These are phyloP conservation scores for Globisporangium nagaii DNA, from an alignment of 352 stramenopile genomes.

Conservation along the genomic window DNA sequence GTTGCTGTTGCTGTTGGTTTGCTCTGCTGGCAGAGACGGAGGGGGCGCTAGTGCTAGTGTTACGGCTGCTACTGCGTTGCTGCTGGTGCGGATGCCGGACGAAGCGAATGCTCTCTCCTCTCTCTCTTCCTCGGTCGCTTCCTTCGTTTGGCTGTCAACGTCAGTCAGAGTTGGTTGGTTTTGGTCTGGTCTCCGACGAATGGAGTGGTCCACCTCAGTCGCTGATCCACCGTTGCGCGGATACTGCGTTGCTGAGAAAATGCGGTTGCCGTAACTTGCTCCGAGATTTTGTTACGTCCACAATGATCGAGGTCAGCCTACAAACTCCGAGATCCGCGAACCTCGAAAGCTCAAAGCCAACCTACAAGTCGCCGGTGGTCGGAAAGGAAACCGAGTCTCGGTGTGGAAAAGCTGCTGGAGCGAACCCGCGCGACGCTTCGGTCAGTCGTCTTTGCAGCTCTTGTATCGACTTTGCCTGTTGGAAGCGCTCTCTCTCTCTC, in stretches of 20 bases:
- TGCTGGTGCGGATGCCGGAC: background rate
- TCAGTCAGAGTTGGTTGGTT: constrained; percentile 20
- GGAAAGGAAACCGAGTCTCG: background rate
- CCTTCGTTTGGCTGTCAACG: constrained; percentile 5
- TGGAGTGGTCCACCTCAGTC: too few species aligned
- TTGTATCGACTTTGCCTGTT: background rate
- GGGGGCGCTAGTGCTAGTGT: background rate
- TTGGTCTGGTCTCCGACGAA: constrained; percentile 11
- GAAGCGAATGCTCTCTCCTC: constrained; percentile 2
- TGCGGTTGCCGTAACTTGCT: too few species aligned
- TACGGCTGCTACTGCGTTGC: background rate
- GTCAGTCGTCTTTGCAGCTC: constrained; percentile 2
- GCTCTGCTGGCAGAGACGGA: background rate
- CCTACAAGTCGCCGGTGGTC: constrained; percentile 1
- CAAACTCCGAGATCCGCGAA: too few species aligned
- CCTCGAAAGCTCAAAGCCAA: too few species aligned
- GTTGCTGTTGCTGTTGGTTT: constrained; percentile 7
- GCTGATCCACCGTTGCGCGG: too few species aligned
- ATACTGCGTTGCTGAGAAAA: too few species aligned
- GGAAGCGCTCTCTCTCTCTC: too few species aligned
- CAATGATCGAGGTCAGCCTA: too few species aligned
- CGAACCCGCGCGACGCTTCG: background rate
- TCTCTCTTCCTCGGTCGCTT: constrained; percentile 1
- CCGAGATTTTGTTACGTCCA: too few species aligned
- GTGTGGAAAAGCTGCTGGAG: background rate